Conservation (phyloP, 2,329 filamentous ascomycete genomes). For the Septoria petroselini region DNA sequence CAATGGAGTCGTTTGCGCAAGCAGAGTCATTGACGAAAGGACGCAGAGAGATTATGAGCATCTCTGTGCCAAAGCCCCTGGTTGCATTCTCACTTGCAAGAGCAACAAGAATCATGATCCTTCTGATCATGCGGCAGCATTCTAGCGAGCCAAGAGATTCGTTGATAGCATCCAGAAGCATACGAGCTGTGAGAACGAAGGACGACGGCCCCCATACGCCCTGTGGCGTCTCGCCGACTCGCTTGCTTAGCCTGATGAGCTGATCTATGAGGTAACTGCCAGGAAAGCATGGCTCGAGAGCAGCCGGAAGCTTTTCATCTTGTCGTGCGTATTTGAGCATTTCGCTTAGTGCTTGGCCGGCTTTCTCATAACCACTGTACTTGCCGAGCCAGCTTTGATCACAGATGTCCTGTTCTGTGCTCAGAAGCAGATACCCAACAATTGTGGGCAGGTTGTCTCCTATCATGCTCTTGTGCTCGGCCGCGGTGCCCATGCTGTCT, state of each 20-base stretch:
- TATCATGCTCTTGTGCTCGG: slow-evolving; percentile 59
- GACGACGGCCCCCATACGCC: slow-evolving; percentile 30
- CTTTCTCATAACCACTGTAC: slow-evolving; percentile 52
- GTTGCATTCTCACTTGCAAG: slow-evolving; percentile 71
- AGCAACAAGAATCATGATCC: slow-evolving; percentile 75
- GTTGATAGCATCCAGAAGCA: slow-evolving; percentile 76
- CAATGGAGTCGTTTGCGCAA: slow-evolving; percentile 86
- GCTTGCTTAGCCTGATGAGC: slow-evolving; percentile 72
- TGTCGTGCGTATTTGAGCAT: slow-evolving; percentile 71
- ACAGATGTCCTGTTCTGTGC: slow-evolving; percentile 70
- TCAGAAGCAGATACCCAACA: slow-evolving; percentile 70
- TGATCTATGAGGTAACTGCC: slow-evolving; percentile 73
- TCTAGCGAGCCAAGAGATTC: slow-evolving; percentile 81
- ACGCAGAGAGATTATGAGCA: slow-evolving; percentile 77
- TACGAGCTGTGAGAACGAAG: slow-evolving; percentile 54
- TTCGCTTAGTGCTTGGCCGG: slow-evolving; percentile 61
- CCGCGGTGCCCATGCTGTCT: slow-evolving; percentile 64
- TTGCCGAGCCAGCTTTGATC: slow-evolving; percentile 55
- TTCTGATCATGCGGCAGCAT: slow-evolving; percentile 80
- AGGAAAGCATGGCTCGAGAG: slow-evolving; percentile 83
- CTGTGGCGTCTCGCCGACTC: slow-evolving; percentile 62
- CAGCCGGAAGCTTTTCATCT: slow-evolving; percentile 62
- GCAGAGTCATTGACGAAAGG: slow-evolving; percentile 77
- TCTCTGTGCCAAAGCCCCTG: slow-evolving; percentile 79
- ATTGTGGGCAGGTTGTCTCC: slow-evolving; percentile 72